Evolutionary conservation across 225 moss, liverwort and hornwort genomes (phyloP).

Genomic region (Marchantia paleacea): DNA sequence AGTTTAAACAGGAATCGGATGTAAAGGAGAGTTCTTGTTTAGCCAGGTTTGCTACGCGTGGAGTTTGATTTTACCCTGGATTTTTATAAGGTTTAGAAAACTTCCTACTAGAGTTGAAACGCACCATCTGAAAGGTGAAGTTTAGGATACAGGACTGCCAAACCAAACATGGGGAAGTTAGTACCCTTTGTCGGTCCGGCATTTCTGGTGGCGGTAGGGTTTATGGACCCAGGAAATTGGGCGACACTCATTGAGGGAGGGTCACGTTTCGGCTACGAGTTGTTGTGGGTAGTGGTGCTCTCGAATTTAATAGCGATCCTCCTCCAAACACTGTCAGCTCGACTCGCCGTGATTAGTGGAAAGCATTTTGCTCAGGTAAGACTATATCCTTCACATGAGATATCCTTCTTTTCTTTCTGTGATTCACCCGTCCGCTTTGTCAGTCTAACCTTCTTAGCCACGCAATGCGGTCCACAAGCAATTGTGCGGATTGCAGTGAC

Average conservation of each 20-base stretch:
- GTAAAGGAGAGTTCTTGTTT: neutral
- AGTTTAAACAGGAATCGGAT: neutral
- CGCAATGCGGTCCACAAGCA: too few relatives aligned
- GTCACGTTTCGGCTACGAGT: constrained; percentile 74
- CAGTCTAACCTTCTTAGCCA: too few relatives aligned
- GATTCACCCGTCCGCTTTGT: too few relatives aligned
- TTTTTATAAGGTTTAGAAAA: neutral
- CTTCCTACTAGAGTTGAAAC: neutral
- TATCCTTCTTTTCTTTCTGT: neutral
- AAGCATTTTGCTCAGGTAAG: constrained; percentile 77
- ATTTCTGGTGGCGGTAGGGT: constrained; percentile 68
- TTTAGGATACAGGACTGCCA: neutral
- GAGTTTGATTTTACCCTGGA: neutral
- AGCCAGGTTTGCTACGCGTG: neutral
- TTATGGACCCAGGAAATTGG: constrained; percentile 93
- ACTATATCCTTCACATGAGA: neutral
- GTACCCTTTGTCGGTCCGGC: constrained; percentile 57
- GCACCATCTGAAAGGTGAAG: neutral
- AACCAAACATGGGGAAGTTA: constrained; percentile 45
- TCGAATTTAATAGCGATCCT: constrained; percentile 66
- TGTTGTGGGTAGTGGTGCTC: constrained; percentile 63
- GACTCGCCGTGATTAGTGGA: constrained; percentile 70
- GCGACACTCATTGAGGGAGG: constrained; percentile 70
- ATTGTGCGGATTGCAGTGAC: too few relatives aligned
- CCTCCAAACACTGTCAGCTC: constrained; percentile 67